These are phyloP conservation scores for Geosiphon pyriformis DNA, from an alignment of 192 early-diverging fungal genomes.

Conservation along the genomic window DNA sequence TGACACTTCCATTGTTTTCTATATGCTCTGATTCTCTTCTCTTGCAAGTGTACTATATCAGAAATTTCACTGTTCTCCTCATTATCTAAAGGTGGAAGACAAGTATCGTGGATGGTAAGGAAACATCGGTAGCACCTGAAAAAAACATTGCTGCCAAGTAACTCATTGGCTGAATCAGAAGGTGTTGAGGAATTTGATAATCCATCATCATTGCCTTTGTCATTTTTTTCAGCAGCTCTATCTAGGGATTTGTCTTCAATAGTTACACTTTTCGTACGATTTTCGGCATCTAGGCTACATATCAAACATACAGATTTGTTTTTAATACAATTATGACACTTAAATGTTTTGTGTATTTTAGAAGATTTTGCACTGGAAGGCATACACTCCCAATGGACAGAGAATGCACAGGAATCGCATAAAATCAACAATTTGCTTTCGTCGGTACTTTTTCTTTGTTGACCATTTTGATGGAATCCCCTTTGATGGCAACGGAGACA, in stretches of 20 bases:
- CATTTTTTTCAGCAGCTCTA: neutral
- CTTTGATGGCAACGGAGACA: neutral
- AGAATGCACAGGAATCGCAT: slow-evolving; percentile 36
- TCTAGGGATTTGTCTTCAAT: neutral
- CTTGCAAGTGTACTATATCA: neutral
- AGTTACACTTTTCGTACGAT: neutral
- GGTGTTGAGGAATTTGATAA: neutral
- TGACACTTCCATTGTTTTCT: slow-evolving; percentile 37
- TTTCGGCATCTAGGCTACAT: slow-evolving; percentile 28
- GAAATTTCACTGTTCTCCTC: slow-evolving; percentile 7
- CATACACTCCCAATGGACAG: slow-evolving; percentile 32
- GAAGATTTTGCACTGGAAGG: slow-evolving; percentile 27
- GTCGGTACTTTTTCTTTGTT: neutral
- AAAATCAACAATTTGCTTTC: slow-evolving; percentile 16
- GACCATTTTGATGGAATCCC: neutral
- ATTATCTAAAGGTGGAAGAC: slow-evolving; percentile 18
- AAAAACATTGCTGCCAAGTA: slow-evolving; percentile 9
- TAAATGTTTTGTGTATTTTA: slow-evolving; percentile 26
- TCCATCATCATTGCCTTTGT: neutral
- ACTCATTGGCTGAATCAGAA: neutral
- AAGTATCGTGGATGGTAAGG: slow-evolving; percentile 30
- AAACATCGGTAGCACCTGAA: slow-evolving; percentile 37
- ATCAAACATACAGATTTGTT: slow-evolving; percentile 30
- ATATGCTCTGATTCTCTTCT: slow-evolving; percentile 29
- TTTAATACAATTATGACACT: slow-evolving; percentile 34